Evolutionary conservation across 1,284 basidiomycete genomes (phyloP), one percentile per base, ranked within the genome.

Genomic region (Boletus sp.): DNA sequence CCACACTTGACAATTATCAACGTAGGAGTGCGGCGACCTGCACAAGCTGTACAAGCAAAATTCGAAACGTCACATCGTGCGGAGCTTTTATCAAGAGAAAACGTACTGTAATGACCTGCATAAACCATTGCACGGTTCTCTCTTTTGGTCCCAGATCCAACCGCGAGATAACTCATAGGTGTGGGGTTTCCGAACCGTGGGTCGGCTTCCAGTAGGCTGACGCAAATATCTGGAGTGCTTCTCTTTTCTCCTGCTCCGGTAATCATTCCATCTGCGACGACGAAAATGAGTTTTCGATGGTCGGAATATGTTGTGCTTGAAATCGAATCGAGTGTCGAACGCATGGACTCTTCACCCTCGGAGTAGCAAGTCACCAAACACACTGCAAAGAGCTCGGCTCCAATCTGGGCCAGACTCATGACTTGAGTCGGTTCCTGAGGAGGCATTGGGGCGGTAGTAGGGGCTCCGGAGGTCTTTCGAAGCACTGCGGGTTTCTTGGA

Each of bases 221-320:
- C 94, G 64, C 95, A 98, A 44, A 93, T 94, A 69, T 99, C 96
- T 9, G 96, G 96, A 4, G 95, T 99, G 56, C 90, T 94, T 62
- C 77, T 77, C 68, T 93, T 91, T 74, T 99, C 95, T 44, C 96
- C 96, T 4, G 86, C 86, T 41, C 96, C 96, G 0, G 95, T 99
- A 56, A 99, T 94, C 92, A 99, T 98, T 5, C 96, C 96, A 68
- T 99, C 96, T 30, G 94, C 95, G 8, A 99, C 87, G 48, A 99
- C 77, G 66, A 97, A 96, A 34, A 99, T 70, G 17, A 99, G 75
- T 68, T 99, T 99, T 48, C 94, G 78, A 32, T 80, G 74, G 69
- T 98, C 94, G 8, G 92, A 91, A 69, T 98, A 99, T 4, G 81
- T 86, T 1, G 94, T 97, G 35, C 72, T 72, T 0, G 93, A 91